Evolutionary conservation across 805 yeast genomes (phyloP).

Genomic region (Torulaspora gathmanii): DNA sequence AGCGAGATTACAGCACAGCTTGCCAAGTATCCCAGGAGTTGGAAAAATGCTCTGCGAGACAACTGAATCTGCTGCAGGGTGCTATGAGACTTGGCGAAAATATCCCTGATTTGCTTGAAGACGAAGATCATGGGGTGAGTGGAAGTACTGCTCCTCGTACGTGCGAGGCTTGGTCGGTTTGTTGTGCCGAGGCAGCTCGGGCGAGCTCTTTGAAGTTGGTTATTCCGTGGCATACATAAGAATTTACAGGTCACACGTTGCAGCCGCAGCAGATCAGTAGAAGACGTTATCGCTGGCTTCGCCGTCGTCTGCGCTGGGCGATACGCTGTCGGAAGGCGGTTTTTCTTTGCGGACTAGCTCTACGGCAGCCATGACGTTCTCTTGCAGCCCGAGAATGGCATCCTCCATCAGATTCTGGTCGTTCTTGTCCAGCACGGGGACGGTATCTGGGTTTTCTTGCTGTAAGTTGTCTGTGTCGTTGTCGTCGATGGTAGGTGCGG

Average conservation of each 20-base stretch:
- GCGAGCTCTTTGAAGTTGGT: neutral
- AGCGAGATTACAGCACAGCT: constrained; percentile 34
- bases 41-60: constrained; percentile 35
- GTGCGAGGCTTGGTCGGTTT: neutral
- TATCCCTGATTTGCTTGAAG: constrained; percentile 33
- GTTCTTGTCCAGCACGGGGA: constrained; percentile 9
- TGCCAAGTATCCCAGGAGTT: constrained; percentile 34
- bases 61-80: constrained; percentile 29
- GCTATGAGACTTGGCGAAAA: constrained; percentile 32
- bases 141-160: too few relatives aligned
- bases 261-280: neutral
- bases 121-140: constrained; percentile 21
- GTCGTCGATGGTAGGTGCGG: neutral
- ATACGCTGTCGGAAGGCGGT: constrained; percentile 7
- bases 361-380: constrained; percentile 30
- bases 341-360: constrained; percentile 21
- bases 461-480: neutral
- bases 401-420: constrained; percentile 22
- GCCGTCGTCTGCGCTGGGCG: neutral
- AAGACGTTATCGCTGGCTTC: neutral
- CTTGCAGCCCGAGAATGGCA: constrained; percentile 27
- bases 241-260: too few relatives aligned
- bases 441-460: constrained; percentile 11
- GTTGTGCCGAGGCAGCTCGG: neutral
- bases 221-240: too few relatives aligned